Evolutionary conservation across 208 protist species (phyloP).

Genomic region (Trypanosoma mega): DNA sequence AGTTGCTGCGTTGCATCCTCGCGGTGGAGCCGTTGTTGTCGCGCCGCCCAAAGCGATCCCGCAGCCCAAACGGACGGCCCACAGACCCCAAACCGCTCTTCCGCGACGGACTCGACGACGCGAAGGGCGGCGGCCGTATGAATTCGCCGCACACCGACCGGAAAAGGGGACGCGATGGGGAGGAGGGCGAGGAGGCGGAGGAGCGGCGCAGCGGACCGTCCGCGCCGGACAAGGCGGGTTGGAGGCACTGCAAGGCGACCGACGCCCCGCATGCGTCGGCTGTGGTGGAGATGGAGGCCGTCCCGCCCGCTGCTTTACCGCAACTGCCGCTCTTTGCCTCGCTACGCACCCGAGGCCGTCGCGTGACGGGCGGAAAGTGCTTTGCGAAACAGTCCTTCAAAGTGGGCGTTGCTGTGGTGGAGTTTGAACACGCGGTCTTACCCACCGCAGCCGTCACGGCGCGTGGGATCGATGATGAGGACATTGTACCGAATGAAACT

Average conservation of each 20-base stretch:
- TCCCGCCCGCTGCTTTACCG: neutral
- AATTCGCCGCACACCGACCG: constrained; percentile 27
- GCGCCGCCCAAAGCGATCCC: neutral
- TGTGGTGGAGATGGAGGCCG: constrained; percentile 36
- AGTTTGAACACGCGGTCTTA: constrained; percentile 17
- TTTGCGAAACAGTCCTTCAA: constrained; percentile 23
- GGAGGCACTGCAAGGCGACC: too few relatives aligned
- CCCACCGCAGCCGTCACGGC: constrained; percentile 27
- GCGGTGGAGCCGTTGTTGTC: neutral
- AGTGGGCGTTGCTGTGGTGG: constrained; percentile 5
- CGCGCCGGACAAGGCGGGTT: neutral
- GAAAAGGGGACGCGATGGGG: neutral
- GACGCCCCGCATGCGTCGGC: constrained; percentile 25
- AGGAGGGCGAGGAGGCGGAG: too few relatives aligned
- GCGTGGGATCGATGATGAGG: constrained; percentile 48
- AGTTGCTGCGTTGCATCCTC: constrained; percentile 11
- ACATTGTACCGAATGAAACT: constrained; percentile 25
- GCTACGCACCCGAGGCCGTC: too few relatives aligned
- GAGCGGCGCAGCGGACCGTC: too few relatives aligned
- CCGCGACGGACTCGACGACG: constrained; percentile 24
- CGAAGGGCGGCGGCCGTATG: constrained; percentile 32
- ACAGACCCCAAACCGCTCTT: constrained; percentile 67
- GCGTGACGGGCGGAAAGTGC: neutral
- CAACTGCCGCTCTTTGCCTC: neutral
- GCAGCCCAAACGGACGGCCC: constrained; percentile 27